Evolutionary conservation across 2,329 filamentous ascomycete genomes (phyloP), one percentile per base, ranked within the genome.

Genomic region (Aspergillus sp.): DNA sequence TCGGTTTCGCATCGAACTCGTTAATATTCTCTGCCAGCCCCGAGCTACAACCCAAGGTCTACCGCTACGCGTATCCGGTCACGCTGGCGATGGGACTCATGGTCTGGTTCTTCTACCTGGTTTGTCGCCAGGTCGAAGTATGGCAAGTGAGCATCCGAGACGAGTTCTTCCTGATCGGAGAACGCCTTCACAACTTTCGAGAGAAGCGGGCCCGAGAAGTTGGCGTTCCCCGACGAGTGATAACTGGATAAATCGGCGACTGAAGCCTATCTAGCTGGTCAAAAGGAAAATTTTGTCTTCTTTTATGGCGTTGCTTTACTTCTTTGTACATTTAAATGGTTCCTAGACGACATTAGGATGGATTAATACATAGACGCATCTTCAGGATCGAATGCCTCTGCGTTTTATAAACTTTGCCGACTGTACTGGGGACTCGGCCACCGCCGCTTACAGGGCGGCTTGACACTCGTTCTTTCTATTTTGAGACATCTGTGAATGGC

Each of bases 121-220:
- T 76, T 33, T 63, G 70, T 6, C 76, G 82, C 46, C 83, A 91
- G 52, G 83, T 95, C 52, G 83, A 84, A 47, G 79, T 85, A 19
- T 98, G 93, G 93, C 86, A 90, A 66, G 82, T 87, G 57, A 85
- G 88, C 57, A 91, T 99, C 47, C 82, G 91, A 40, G 96, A 99
- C 73, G 96, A 99, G 76, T 93, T 96, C 0, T 99, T 99, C 73
- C 79, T 99, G 45, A 95, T 98, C 69, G 95, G 95, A 2, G 93
- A 99, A 77, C 81, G 93, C 59, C 76, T 99, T 68, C 96, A 99
- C 77, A 99, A 99, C 73, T 96, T 97, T 76, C 90, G 91, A 3
- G 87, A 89, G 70, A 76, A 74, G 56, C 70, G 71, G 53, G 71
- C 73, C 21, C 70, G 67, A 49, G 74, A 77, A 62, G 72, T 76